Evolutionary conservation across 352 stramenopile species (phyloP), one percentile per base, ranked within the genome.

Genomic region (Globisporangium middletonii): DNA sequence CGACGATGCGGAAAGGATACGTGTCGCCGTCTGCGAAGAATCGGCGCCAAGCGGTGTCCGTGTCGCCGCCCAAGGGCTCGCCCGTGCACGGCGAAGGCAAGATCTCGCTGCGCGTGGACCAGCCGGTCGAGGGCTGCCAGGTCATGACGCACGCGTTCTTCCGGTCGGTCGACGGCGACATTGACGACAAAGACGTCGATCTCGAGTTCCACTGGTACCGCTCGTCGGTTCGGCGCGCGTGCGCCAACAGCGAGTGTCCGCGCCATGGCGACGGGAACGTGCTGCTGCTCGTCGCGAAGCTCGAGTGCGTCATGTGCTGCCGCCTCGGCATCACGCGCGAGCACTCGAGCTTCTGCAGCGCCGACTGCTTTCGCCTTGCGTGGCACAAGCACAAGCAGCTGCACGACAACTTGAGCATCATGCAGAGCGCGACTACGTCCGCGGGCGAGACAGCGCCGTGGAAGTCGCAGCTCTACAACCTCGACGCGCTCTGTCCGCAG

Each of bases 131-230:
- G 53, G 70, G 73, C 52, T 90, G 80, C 59, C 63, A 67, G 49
- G 79, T 90, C 55, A 83, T 80, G 72, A 85, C 78, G 59, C 80
- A 90, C 61, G 76, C 78, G n/a, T 90, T 90, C 61, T 90, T 87
- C 53, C 79, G 79, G 35, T 87, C 77, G 3, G 68, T 75, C 8
- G 77, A 87, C 5, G 74, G 77, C 28, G 78, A 87, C 61, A 87
- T 86, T 43, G 76, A 90, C 57, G 77, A 87, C 63, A 80, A 86
- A 48, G 71, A 82, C 48, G 79, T 88, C 37, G 72, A 83, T 16
- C 71, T 90, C 62, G 54, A 84, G 59, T 90, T 87, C 62, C 65
- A 79, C 43, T 90, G 79, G 79, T 90, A 75, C 60, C 68, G 74
- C 45, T 88, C 76, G 44, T 73, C 68, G 26, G 72, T 78, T 60